Conservation (phyloP, 176 grass and related monocot genomes). For the Melocanna baccifera region DNA sequence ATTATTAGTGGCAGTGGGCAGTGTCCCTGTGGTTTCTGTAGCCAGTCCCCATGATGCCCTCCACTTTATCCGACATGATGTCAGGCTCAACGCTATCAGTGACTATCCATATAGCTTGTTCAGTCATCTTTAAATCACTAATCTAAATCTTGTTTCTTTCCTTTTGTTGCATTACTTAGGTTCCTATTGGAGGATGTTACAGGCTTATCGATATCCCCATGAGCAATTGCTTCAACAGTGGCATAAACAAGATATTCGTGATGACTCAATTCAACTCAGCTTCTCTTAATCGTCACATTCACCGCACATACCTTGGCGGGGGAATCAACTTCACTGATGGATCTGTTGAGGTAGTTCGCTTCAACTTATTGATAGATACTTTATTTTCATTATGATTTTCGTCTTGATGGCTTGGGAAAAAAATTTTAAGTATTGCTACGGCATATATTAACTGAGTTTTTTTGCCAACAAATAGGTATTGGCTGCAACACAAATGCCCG, state of each 20-base stretch:
- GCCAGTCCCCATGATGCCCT: not conserved
- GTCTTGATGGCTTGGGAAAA: not conserved
- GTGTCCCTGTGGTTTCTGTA: slow-evolving; percentile 2
- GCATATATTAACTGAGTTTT: not conserved
- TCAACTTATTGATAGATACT: not conserved
- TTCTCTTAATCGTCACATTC: slow-evolving; percentile 72
- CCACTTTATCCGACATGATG: slow-evolving; percentile 38
- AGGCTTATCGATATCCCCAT: slow-evolving; percentile 69
- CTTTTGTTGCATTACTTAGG: slow-evolving; percentile 41
- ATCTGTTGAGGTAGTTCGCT: slow-evolving; percentile 63
- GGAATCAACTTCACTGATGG: slow-evolving; percentile 63
- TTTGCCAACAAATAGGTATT: slow-evolving; percentile 48
- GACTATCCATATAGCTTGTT: not conserved
- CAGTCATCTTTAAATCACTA: slow-evolving; percentile 16
- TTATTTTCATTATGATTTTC: not conserved
- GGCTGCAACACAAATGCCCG: slow-evolving; percentile 69
- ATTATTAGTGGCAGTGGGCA: not conserved
- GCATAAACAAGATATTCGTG: slow-evolving; percentile 75
- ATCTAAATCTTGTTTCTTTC: slow-evolving; percentile 20
- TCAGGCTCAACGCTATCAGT: slow-evolving; percentile 24
- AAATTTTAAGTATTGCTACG: not conserved
- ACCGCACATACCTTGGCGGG: slow-evolving; percentile 58
- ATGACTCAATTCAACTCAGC: slow-evolving; percentile 80
- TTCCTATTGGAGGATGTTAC: slow-evolving; percentile 79
- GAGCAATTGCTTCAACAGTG: slow-evolving; percentile 84